These are phyloP conservation scores for Colletotrichum somersetense DNA, from an alignment of 2,329 filamentous ascomycete species.

Conservation along the genomic window DNA sequence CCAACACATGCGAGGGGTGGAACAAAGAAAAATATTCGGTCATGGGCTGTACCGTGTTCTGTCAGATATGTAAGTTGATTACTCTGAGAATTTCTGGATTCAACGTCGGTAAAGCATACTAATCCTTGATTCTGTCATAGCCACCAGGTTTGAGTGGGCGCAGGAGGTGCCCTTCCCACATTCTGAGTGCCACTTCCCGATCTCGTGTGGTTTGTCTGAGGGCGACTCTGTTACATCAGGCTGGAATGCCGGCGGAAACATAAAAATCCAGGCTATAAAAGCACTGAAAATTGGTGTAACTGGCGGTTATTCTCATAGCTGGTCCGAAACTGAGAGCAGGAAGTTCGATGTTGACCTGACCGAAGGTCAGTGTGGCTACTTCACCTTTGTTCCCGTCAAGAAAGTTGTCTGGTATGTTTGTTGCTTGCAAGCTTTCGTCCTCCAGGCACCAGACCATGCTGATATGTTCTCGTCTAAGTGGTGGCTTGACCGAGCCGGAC, in stretches of 20 bases:
- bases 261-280: slow-evolving; percentile 44
- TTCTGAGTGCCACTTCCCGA: slow-evolving; percentile 52
- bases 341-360: slow-evolving; percentile 27
- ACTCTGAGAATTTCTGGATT: background rate
- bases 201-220: slow-evolving; percentile 46
- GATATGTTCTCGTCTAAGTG: background rate
- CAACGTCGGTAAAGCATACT: background rate
- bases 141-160: slow-evolving; percentile 46
- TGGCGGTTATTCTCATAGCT: slow-evolving; percentile 32
- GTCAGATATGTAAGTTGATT: background rate
- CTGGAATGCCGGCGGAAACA: slow-evolving; percentile 49
- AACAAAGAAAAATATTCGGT: background rate
- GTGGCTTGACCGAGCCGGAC: background rate
- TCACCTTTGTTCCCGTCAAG: slow-evolving; percentile 42
- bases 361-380: slow-evolving; percentile 42
- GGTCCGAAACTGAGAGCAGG: slow-evolving; percentile 2
- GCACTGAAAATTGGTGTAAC: slow-evolving; percentile 46
- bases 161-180: slow-evolving; percentile 52
- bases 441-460: background rate
- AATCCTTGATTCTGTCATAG: background rate
- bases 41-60: background rate
- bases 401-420: slow-evolving; percentile 37
- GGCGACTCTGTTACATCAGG: slow-evolving; percentile 48
- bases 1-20: background rate
- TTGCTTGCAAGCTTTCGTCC: background rate